phyloP scores from a whole-genome alignment of 257 asterid species.

The Coffea canephora region DNA sequence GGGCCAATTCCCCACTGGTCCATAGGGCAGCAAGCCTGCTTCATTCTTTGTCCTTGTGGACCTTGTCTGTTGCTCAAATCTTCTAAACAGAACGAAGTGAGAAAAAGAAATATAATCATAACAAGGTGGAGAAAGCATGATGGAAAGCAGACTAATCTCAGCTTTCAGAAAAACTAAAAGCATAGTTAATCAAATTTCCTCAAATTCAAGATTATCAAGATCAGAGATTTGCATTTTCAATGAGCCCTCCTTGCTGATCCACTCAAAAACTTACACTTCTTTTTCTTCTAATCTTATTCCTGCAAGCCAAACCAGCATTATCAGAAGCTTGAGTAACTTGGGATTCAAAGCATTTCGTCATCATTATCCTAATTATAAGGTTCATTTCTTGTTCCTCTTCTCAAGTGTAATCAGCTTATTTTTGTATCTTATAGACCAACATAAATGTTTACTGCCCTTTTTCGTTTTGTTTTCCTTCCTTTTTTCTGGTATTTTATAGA shows the following conservation, averaged over 20 bases:
- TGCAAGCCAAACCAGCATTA: conserved; percentile 21
- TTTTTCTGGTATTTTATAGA: neutral
- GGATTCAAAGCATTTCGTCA: conserved; percentile 56
- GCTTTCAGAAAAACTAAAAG: conserved; percentile 30
- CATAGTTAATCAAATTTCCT: conserved; percentile 18
- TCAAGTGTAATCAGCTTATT: neutral
- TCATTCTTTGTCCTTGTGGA: too few relatives aligned
- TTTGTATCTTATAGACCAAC: neutral
- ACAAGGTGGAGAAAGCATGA: conserved; percentile 25
- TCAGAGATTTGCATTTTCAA: conserved; percentile 6
- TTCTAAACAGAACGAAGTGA: neutral
- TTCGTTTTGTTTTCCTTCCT: neutral
- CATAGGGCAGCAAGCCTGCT: too few relatives aligned
- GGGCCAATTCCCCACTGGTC: neutral
- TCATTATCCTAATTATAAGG: conserved; percentile 51
- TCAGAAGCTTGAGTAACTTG: conserved; percentile 30
- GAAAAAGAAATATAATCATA: neutral
- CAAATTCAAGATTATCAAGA: conserved; percentile 7
- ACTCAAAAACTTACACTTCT: conserved; percentile 27
- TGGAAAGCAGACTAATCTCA: conserved; percentile 48
- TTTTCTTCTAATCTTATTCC: conserved; percentile 36
- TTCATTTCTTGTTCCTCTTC: conserved; percentile 3
- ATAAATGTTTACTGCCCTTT: neutral
- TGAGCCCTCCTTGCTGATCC: conserved; percentile 11
- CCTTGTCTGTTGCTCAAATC: neutral